Evolutionary conservation across 202 grass and related monocot genomes (phyloP).

Genomic region (Brachypodium distachyon): DNA sequence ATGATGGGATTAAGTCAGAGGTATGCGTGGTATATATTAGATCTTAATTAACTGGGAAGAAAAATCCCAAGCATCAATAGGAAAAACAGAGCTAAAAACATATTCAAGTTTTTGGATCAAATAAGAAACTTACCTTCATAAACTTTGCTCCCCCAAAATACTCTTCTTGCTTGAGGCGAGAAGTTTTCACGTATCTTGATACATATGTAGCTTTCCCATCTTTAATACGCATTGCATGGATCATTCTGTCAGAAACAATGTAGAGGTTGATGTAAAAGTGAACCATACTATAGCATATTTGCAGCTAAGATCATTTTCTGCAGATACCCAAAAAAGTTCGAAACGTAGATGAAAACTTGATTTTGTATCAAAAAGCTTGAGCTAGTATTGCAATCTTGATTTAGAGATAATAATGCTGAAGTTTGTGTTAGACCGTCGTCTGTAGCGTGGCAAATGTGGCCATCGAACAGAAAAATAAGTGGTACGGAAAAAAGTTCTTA

Average conservation of each 20-base stretch:
- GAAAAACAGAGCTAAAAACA: neutral
- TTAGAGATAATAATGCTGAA: neutral
- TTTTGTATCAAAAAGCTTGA: neutral
- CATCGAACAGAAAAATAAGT: neutral
- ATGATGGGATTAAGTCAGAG: neutral
- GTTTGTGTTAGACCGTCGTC: neutral
- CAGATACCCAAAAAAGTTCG: too few species aligned
- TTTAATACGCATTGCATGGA: constrained; percentile 81
- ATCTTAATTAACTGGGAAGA: neutral
- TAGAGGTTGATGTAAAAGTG: neutral
- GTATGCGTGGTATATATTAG: neutral
- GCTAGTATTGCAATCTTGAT: neutral
- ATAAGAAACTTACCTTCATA: constrained; percentile 48
- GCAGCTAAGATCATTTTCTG: too few species aligned
- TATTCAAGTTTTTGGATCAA: neutral
- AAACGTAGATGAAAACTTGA: neutral
- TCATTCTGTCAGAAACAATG: constrained; percentile 52
- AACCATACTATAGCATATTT: too few species aligned
- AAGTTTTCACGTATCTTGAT: constrained; percentile 86
- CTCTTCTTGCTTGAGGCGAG: constrained; percentile 83
- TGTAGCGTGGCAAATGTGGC: neutral
- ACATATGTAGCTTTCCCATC: constrained; percentile 86
- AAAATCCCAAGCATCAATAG: neutral
- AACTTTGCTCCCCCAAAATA: constrained; percentile 77
- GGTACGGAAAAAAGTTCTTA: neutral